These are phyloP conservation scores for Alternaria arborescens DNA, from an alignment of 2,329 filamentous ascomycete genomes.

Conservation along the genomic window DNA sequence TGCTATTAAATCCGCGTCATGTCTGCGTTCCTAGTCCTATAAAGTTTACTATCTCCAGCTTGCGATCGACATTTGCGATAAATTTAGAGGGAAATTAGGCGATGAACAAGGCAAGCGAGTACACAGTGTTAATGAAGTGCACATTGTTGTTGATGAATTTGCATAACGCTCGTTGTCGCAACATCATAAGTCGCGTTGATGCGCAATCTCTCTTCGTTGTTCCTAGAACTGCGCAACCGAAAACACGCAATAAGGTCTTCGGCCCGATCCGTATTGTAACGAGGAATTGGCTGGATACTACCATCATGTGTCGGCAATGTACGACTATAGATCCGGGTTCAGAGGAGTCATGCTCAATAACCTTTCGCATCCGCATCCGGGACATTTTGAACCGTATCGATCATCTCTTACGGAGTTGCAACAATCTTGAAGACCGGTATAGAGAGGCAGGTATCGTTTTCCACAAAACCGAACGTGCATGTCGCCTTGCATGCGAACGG, in stretches of 20 bases:
- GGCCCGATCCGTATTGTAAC: background rate
- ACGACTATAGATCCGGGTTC: background rate
- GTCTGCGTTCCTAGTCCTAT: background rate
- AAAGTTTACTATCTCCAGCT: background rate
- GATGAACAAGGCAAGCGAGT: background rate
- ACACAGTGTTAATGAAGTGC: background rate
- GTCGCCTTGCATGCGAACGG: background rate
- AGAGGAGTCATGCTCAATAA: background rate
- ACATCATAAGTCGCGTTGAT: background rate
- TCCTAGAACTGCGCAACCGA: background rate
- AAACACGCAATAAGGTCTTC: background rate
- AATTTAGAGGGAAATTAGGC: background rate
- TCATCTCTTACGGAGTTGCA: background rate
- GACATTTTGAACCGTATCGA: background rate
- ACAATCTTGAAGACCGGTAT: conserved; percentile 3
- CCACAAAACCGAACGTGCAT: background rate
- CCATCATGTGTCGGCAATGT: background rate
- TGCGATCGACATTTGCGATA: background rate
- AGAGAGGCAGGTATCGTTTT: background rate
- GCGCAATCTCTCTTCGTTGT: background rate
- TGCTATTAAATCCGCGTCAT: rapidly evolving
- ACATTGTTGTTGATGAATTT: background rate
- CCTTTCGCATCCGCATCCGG: background rate
- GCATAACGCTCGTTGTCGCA: background rate
- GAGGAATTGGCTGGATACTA: background rate